Conservation (phyloP, 768 basidiomycete genomes). For the Panus rudis region DNA sequence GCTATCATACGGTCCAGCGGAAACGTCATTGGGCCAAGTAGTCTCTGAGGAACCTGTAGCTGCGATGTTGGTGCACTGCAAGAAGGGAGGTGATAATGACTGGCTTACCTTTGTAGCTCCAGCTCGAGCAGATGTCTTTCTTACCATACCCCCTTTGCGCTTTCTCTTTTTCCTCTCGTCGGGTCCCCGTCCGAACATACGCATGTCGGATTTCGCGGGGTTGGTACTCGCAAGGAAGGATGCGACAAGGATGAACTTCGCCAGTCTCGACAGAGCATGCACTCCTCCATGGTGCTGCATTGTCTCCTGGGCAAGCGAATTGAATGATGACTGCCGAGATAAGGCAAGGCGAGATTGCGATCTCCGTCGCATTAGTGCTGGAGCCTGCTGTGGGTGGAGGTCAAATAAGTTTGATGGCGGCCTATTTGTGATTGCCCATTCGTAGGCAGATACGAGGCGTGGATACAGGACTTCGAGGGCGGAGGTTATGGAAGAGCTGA, state of each 20-base stretch:
- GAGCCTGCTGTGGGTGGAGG: slow-evolving; percentile 17
- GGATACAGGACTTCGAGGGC: slow-evolving; percentile 68
- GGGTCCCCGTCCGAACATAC: slow-evolving; percentile 73
- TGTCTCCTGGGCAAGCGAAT: background rate
- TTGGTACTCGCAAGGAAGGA: slow-evolving; percentile 83
- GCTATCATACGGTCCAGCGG: slow-evolving; percentile 75
- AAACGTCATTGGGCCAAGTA: slow-evolving; percentile 73
- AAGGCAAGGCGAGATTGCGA: no score
- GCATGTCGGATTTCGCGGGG: slow-evolving; percentile 69
- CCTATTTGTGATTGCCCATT: slow-evolving; percentile 52
- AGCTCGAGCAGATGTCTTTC: slow-evolving; percentile 13
- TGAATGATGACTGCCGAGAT: background rate
- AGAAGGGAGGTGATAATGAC: background rate
- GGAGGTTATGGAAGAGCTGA: slow-evolving; percentile 52
- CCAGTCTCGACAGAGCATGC: slow-evolving; percentile 43
- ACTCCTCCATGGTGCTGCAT: background rate
- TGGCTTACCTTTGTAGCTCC: slow-evolving; percentile 20
- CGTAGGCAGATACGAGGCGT: slow-evolving; percentile 52
- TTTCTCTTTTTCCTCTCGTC: slow-evolving; percentile 57
- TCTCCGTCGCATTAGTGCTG: no score
- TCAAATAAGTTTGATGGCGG: slow-evolving; percentile 37
- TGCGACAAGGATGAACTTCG: slow-evolving; percentile 69
- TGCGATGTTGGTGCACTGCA: background rate
- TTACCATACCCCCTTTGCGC: slow-evolving; percentile 19
- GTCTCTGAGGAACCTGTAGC: slow-evolving; percentile 60